These are phyloP conservation scores for Serpula lacrymans DNA, from an alignment of 768 basidiomycete genomes.

Conservation along the genomic window DNA sequence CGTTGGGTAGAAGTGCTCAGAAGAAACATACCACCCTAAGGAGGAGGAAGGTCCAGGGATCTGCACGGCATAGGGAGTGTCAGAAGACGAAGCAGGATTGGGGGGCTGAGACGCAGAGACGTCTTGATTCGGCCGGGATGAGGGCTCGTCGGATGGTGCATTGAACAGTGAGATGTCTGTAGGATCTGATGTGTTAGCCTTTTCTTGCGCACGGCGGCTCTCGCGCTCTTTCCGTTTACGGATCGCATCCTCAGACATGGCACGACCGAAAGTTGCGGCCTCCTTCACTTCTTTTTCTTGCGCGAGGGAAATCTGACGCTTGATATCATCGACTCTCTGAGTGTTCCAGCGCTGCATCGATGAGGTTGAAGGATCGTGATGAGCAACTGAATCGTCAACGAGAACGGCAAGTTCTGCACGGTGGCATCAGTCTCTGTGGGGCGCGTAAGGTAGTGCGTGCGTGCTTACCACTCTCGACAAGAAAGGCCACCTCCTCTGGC, in stretches of 20 bases:
- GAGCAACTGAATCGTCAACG: constrained; percentile 66
- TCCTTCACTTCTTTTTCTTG: constrained; percentile 51
- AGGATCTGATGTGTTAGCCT: constrained; percentile 10
- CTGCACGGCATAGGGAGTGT: constrained; percentile 47
- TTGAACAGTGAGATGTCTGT: neutral
- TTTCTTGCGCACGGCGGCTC: constrained; percentile 31
- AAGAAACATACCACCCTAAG: constrained; percentile 66
- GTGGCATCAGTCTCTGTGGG: neutral
- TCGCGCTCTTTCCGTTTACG: constrained; percentile 73
- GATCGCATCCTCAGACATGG: constrained; percentile 60
- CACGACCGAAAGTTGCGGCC: constrained; percentile 32
- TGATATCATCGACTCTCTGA: constrained; percentile 42
- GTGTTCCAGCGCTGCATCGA: constrained; percentile 54
- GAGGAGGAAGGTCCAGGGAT: constrained; percentile 63
- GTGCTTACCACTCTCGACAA: constrained; percentile 73
- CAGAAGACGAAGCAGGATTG: constrained; percentile 8
- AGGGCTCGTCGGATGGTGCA: constrained; percentile 3
- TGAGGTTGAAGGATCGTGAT: constrained; percentile 42
- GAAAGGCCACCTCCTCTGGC: constrained; percentile 89
- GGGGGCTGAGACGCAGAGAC: neutral
- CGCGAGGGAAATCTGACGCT: constrained; percentile 45
- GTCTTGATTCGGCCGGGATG: neutral
- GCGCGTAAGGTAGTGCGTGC: constrained; percentile 4
- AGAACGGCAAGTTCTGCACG: constrained; percentile 71
- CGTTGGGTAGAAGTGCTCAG: constrained; percentile 44